phyloP scores from a whole-genome alignment of 768 basidiomycete species.

The Crucibulum laeve region DNA sequence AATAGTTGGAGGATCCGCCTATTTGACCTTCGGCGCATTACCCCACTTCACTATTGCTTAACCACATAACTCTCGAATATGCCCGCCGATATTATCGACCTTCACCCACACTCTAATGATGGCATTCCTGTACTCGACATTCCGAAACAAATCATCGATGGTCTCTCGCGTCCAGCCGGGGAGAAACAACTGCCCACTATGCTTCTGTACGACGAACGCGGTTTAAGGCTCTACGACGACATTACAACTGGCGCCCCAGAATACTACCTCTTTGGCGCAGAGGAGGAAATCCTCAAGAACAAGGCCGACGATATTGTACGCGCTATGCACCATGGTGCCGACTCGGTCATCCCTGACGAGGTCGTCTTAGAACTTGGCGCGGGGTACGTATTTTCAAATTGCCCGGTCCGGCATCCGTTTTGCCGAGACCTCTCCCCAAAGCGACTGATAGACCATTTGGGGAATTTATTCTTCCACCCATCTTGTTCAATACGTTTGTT shows the following conservation, averaged over 20 bases:
- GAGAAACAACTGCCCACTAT: slow-evolving; percentile 73
- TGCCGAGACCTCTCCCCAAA: no score
- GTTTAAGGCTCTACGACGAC: slow-evolving; percentile 81
- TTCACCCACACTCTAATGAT: slow-evolving; percentile 33
- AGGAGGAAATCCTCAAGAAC: slow-evolving; percentile 77
- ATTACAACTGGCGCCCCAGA: slow-evolving; percentile 75
- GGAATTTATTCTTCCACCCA: no score
- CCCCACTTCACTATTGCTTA: no score
- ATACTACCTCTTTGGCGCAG: slow-evolving; percentile 89
- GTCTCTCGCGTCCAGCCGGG: slow-evolving; percentile 50
- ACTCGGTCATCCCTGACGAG: slow-evolving; percentile 34
- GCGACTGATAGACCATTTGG: no score
- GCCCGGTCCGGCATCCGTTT: no score
- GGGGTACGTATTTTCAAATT: slow-evolving; percentile 56
- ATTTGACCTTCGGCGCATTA: no score
- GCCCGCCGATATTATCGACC: slow-evolving; percentile 47
- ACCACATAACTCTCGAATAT: slow-evolving; percentile 25
- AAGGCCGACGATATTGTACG: slow-evolving; percentile 72
- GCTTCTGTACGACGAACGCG: slow-evolving; percentile 82
- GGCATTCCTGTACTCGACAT: slow-evolving; percentile 30
- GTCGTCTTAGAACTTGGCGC: slow-evolving; percentile 88
- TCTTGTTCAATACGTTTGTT: no score
- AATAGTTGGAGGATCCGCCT: no score
- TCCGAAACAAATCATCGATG: slow-evolving; percentile 42
- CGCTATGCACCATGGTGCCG: slow-evolving; percentile 54